Percentiles rank a stretch among this genome's conserved stretches.
Evolutionary conservation across 1,284 basidiomycete genomes (phyloP).

Genomic region (Sanghuangporus sanghuang): DNA sequence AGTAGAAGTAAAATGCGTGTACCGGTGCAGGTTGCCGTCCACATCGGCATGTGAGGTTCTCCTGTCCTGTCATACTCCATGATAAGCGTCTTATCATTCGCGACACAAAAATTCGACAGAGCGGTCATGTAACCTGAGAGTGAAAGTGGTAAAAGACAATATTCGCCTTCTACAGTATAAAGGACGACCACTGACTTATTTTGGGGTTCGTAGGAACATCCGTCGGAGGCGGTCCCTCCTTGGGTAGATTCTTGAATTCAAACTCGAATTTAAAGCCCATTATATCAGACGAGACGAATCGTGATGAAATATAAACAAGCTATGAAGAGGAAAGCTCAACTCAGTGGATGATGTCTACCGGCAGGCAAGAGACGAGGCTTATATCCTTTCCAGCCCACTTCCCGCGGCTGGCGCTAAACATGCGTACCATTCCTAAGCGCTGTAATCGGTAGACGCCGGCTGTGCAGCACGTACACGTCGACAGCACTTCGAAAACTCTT

Average conservation of each 20-base stretch:
- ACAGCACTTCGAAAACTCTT: too few relatives aligned
- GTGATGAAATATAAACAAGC: not conserved
- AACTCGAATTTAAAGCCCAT: not conserved
- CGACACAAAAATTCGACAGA: not conserved
- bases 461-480: not conserved
- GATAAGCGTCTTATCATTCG: not conserved
- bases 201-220: not conserved
- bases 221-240: not conserved
- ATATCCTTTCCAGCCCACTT: not conserved
- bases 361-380: not conserved
- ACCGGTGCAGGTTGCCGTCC: not conserved
- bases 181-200: not conserved
- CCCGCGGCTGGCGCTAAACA: not conserved
- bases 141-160: not conserved
- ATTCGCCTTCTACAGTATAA: not conserved
- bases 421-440: not conserved
- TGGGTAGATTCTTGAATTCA: constrained; percentile 5
- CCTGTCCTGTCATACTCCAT: not conserved
- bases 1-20: not conserved
- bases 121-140: not conserved
- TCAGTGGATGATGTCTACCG: not conserved
- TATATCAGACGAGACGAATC: not conserved
- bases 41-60: not conserved
- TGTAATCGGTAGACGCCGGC: not conserved
- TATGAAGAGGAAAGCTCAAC: not conserved